Evolutionary conservation across 805 yeast genomes (phyloP).

Genomic region (Candida berthetii): DNA sequence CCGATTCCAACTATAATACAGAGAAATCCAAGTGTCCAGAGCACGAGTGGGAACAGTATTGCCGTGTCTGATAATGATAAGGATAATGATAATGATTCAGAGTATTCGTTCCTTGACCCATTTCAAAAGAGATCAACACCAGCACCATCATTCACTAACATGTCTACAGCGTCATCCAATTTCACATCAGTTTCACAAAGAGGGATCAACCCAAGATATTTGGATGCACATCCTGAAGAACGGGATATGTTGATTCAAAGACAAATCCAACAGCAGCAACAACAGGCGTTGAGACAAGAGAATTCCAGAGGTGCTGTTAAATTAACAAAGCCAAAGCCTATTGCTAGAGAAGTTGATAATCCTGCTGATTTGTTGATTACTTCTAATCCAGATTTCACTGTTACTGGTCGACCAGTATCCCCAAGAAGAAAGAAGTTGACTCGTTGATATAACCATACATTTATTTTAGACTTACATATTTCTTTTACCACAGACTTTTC

Average conservation of each 20-base stretch:
- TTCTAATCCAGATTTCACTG: constrained; percentile 17
- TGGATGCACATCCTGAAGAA: constrained; percentile 21
- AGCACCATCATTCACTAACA: constrained; percentile 25
- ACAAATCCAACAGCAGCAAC: constrained; percentile 5
- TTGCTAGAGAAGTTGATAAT: neutral
- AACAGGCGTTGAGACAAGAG: neutral
- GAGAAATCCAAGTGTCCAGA: no score
- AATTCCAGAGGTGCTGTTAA: neutral
- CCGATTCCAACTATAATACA: no score
- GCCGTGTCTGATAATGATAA: constrained; percentile 1
- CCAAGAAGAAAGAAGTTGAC: neutral
- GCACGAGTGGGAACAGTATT: neutral
- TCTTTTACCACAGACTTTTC: neutral
- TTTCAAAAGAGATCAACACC: constrained; percentile 18
- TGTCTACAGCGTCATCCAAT: constrained; percentile 39
- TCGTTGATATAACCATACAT: neutral
- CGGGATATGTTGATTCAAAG: constrained; percentile 2
- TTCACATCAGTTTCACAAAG: constrained; percentile 77
- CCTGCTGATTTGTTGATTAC: constrained; percentile 13
- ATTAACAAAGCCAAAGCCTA: neutral
- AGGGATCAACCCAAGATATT: constrained; percentile 57
- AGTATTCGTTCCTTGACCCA: constrained; percentile 17
- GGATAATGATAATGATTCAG: constrained; percentile 3
- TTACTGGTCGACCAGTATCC: constrained; percentile 2
- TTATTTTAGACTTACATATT: neutral